Evolutionary conservation across 2,329 filamentous ascomycete genomes (phyloP).

Genomic region (Apiospora saccharicola): DNA sequence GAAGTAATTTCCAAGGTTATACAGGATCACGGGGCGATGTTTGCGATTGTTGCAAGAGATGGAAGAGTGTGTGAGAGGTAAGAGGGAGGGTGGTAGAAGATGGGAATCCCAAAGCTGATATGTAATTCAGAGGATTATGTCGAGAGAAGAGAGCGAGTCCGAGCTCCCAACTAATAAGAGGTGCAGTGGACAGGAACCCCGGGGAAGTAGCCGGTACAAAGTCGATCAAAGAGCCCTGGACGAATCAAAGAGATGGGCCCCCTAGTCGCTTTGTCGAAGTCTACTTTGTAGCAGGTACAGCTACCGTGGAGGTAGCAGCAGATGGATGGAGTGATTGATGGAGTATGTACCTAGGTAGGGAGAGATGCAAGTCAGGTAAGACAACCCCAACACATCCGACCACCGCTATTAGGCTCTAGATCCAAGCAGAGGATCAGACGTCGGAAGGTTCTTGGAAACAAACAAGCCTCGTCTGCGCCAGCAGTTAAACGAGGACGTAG

Average conservation of each 20-base stretch:
- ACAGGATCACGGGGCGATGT: not conserved
- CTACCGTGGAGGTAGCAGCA: not conserved
- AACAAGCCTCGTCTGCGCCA: slow-evolving; percentile 8
- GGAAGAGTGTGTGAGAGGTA: not conserved
- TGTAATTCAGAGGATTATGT: slow-evolving; percentile 15
- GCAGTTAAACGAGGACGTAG: not conserved
- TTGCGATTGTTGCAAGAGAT: not conserved
- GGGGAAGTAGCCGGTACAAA: slow-evolving; percentile 7
- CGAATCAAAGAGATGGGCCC: slow-evolving; percentile 3
- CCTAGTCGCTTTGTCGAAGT: slow-evolving; percentile 7
- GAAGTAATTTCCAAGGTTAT: not conserved
- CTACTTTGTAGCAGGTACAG: slow-evolving; percentile 2
- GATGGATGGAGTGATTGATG: not conserved
- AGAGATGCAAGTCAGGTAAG: slow-evolving; percentile 8
- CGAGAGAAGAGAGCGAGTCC: slow-evolving; percentile 2
- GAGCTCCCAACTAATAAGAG: slow-evolving; percentile 1
- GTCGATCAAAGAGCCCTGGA: slow-evolving; percentile 16
- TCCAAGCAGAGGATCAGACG: not conserved
- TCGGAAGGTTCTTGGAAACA: not conserved
- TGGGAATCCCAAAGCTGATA: slow-evolving; percentile 22
- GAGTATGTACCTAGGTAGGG: too few relatives aligned
- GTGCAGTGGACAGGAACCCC: not conserved
- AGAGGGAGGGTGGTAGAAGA: not conserved
- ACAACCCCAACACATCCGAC: not conserved
- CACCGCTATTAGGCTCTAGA: not conserved